Base-by-base conservation (phyloP, 163 green algal species). In the Prototheca wickerhamii region DNA sequence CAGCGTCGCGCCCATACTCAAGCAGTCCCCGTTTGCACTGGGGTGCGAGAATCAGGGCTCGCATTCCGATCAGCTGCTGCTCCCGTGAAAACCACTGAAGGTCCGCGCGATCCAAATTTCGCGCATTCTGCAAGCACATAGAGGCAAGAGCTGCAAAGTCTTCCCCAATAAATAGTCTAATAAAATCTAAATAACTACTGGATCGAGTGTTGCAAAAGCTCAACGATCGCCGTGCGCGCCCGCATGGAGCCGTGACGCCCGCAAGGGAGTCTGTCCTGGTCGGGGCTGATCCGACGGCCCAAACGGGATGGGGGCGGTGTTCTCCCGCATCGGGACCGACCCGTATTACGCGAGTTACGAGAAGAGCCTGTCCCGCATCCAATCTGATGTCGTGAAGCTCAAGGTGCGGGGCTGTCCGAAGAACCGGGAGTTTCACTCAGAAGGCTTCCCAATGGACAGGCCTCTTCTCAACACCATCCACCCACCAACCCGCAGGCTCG, bases 281-380 rank as follows among this genome's bases (percentile, higher is more conserved):
- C n/a, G n/a, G n/a, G n/a, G n/a, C n/a, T n/a, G n/a, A 12, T 8
- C 8, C 37, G 8, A 12, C 37, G 37, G 8, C 37, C 10, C 37
- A 8, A 12, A 12, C 10, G 51, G 8, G 8, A 58, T 58, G 51
- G 51, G 51, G 12, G 8, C 12, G 10, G 12, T 10, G 6, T 34
- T 58, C 51, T 58, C 51, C 34, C 51, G 51, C 26, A 35, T 69
- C 21, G 58, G 58, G 4, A 54, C 58, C 21, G 58, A 63, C 20
- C 58, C 58, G 10, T 63, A 63, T 35, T 63, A 63, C 26, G 58
- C 58, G 17, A 53, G 12, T 8, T 63, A 63, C 58, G 58, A 63
- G 8, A 63, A 63, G 25, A 26, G 23, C 5, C 37, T 63, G 35
- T 12, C 37, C 15, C 34, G 58, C 5, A 53, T 53, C 25, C 37